These are phyloP conservation scores for Populus hybrid DNA, from an alignment of 441 rosid species.

Conservation along the genomic window DNA sequence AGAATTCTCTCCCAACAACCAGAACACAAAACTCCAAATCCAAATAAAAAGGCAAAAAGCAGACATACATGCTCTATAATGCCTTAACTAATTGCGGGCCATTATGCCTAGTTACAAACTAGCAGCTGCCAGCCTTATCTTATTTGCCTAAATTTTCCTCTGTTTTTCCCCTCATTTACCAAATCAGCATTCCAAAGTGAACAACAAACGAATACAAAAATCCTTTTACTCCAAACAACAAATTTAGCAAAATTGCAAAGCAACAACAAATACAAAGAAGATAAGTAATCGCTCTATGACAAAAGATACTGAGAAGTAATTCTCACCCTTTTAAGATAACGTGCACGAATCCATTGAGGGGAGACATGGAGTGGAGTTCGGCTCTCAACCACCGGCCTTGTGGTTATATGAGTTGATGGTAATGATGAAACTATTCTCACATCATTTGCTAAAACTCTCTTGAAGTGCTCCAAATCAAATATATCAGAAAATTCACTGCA, in stretches of 20 bases:
- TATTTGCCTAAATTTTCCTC: background rate
- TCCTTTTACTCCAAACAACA: background rate
- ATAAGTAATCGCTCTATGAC: background rate
- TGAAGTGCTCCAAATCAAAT: slow-evolving; percentile 89
- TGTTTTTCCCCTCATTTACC: background rate
- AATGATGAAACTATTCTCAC: slow-evolving; percentile 75
- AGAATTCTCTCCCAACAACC: slow-evolving; percentile 1
- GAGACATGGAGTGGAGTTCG: slow-evolving; percentile 71
- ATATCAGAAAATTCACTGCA: slow-evolving; percentile 94
- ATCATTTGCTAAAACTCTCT: slow-evolving; percentile 67
- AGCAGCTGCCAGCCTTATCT: background rate
- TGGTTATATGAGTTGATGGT: slow-evolving; percentile 82
- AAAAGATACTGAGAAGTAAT: slow-evolving; percentile 1
- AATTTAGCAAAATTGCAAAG: background rate
- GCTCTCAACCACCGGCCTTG: slow-evolving; percentile 77
- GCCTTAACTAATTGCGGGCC: slow-evolving; percentile 15
- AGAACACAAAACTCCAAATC: background rate
- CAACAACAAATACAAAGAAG: slow-evolving; percentile 3
- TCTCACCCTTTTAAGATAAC: slow-evolving; percentile 70
- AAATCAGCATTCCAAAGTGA: background rate
- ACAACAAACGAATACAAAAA: slow-evolving; percentile 1
- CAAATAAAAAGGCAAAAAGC: background rate
- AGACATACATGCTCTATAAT: slow-evolving; percentile 2
- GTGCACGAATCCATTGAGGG: slow-evolving; percentile 87
- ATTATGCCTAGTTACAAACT: slow-evolving; percentile 2